Conservation (phyloP, 2,329 filamentous ascomycete genomes). For the Aureobasidium leucospermi region DNA sequence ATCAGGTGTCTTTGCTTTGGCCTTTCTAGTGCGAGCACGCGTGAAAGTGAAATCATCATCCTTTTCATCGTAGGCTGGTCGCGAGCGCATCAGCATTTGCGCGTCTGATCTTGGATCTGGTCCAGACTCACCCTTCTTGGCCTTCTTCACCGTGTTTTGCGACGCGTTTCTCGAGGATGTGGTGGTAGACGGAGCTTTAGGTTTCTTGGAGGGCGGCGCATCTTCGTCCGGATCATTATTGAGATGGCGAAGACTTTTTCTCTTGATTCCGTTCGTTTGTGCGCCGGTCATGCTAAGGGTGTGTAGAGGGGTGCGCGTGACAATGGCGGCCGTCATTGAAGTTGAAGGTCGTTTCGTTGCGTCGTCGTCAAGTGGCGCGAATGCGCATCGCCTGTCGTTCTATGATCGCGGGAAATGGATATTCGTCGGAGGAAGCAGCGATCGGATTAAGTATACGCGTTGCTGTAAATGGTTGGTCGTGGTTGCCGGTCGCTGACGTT, state of each 20-base stretch:
- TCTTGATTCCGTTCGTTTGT: conserved; percentile 31
- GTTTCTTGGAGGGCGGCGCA: conserved; percentile 37
- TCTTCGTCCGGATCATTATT: conserved; percentile 36
- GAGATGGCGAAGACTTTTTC: conserved; percentile 39
- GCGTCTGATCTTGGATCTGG: not conserved
- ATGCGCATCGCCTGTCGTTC: conserved; percentile 5
- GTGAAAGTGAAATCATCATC: conserved; percentile 44
- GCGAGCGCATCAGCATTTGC: not conserved
- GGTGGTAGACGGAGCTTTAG: conserved; percentile 29
- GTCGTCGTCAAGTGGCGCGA: conserved; percentile 3
- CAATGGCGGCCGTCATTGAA: conserved; percentile 20
- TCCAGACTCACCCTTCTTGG: conserved; percentile 15
- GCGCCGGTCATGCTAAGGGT: conserved; percentile 41
- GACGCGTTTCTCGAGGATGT: conserved; percentile 30
- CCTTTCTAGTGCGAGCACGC: conserved; percentile 30
- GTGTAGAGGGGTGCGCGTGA: conserved; percentile 37
- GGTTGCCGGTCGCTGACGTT: not conserved
- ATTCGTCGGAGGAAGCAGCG: not conserved
- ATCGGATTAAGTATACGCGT: conserved; percentile 3
- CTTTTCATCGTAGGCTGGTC: conserved; percentile 35
- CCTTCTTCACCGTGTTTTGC: conserved; percentile 22
- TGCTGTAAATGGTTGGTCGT: not conserved
- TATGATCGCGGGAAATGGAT: not conserved
- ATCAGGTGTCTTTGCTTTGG: conserved; percentile 27
- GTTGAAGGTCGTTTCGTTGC: not conserved